Conservation (phyloP, 441 rosid species). For the Populus hybrid region DNA sequence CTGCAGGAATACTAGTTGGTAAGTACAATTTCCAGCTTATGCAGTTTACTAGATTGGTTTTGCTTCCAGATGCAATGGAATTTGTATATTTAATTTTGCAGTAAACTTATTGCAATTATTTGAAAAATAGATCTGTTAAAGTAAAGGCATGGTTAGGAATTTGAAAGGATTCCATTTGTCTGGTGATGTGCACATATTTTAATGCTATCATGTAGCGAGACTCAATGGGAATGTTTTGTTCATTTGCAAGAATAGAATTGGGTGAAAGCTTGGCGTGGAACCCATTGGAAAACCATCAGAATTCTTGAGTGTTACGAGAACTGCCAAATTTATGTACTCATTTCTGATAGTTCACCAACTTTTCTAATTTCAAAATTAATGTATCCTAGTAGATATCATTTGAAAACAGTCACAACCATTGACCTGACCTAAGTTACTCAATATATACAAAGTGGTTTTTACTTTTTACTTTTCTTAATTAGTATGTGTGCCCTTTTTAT, state of each 20-base stretch:
- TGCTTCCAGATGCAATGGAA: background rate
- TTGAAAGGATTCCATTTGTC: background rate
- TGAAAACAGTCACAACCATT: background rate
- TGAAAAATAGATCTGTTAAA: background rate
- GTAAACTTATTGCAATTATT: background rate
- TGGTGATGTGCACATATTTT: background rate
- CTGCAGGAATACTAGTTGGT: slow-evolving; percentile 97
- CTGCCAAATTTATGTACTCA: background rate
- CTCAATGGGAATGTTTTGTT: background rate
- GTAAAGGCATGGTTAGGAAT: background rate
- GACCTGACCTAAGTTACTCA: background rate
- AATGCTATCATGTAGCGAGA: background rate
- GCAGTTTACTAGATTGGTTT: background rate
- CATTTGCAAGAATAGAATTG: background rate
- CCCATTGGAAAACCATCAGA: background rate
- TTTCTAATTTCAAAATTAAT: background rate
- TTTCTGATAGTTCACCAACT: background rate
- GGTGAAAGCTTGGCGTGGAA: no score
- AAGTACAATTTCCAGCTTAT: slow-evolving; percentile 3
- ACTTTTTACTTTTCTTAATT: background rate
- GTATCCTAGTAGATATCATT: background rate
- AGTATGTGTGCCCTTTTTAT: background rate
- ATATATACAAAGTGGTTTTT: background rate
- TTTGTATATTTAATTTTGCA: background rate
- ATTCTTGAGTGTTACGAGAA: background rate